Base-by-base conservation (phyloP, 306 rosid genomes). In the Hylodesmum podocarpum region DNA sequence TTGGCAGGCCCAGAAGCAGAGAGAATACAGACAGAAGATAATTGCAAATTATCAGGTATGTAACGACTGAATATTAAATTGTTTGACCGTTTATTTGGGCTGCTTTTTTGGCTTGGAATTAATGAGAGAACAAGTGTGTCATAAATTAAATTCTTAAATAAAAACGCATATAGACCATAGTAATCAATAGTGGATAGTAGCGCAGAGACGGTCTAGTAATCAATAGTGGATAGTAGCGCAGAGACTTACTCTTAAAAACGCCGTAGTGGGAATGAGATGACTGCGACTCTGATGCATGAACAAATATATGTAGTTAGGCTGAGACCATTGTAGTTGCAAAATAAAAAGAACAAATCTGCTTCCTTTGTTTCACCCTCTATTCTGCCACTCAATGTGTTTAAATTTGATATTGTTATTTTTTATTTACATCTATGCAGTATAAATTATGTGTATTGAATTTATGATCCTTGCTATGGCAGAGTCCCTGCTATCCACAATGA, bases 21-120 rank as follows among this genome's bases (percentile, higher is more conserved):
- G 85, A 62, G 97, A 89, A 33, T 96, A 96, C 89, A 83, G 88
- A 75, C 88, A 89, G 83, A 91, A 78, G 89, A 96, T 96, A 79
- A 82, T 85, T 44, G 76, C 89, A 63, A 84, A 86, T 83, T 96
- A 96, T 86, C 89, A 71, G 97, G 99, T 96, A 78, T 57, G 81
- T 33, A 33, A 28, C 41, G 46, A 21, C 44, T 47, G 7, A 76
- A 33, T 47, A 4, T 44, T 25, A 15, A 71, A n/a, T 75, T 65
- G 15, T 28, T 70, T 66, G 4, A 43, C 43, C 47, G 34, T 69
- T 77, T 15, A 41, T 57, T 54, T 73, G 51, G 72, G 54, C 39
- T 36, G 66, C 46, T 18, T 62, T 31, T 62, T 78, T 80, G 16
- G 36, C 57, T 16, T 24, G 41, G 46, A 73, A 71, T 55, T 67